Conservation (phyloP, 179 eudicot genomes). For the Vitellaria paradoxa region DNA sequence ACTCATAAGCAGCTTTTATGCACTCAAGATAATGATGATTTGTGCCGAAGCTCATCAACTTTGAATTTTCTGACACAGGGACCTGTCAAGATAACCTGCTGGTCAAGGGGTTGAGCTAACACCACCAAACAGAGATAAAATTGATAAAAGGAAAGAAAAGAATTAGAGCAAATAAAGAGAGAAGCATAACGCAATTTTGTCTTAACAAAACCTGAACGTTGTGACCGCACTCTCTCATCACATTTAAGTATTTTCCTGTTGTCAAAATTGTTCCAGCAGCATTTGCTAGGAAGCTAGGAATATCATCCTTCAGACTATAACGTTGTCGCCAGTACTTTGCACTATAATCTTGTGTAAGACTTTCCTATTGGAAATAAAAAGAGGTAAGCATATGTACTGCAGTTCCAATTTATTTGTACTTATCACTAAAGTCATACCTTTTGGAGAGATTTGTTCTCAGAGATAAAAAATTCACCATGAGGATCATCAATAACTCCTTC, state of each 20-base stretch:
- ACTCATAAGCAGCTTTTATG: conserved; percentile 90
- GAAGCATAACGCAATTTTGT: conserved; percentile 11
- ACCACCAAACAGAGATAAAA: neutral
- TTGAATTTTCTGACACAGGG: conserved; percentile 71
- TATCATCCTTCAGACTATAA: conserved; percentile 88
- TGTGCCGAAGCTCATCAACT: conserved; percentile 72
- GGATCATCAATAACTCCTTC: conserved; percentile 99
- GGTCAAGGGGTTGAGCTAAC: conserved; percentile 20
- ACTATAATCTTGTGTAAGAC: conserved; percentile 90
- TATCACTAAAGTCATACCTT: conserved; percentile 47
- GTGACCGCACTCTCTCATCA: conserved; percentile 99
- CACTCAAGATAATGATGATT: conserved; percentile 92
- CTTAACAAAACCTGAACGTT: conserved; percentile 64
- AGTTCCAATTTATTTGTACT: neutral
- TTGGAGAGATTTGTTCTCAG: conserved; percentile 84
- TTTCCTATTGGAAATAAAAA: conserved; percentile 54
- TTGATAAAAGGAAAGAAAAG: neutral
- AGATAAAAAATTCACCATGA: conserved; percentile 88
- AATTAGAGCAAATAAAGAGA: neutral
- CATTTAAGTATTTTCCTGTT: conserved; percentile 94
- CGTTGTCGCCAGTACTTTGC: conserved; percentile 92
- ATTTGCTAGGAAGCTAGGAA: conserved; percentile 90
- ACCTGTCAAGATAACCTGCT: conserved; percentile 48
- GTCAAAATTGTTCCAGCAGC: conserved; percentile 93
- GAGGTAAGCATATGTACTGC: conserved; percentile 16